Conservation (phyloP, 148 eudicot species). For the Rhododendron henanense region DNA sequence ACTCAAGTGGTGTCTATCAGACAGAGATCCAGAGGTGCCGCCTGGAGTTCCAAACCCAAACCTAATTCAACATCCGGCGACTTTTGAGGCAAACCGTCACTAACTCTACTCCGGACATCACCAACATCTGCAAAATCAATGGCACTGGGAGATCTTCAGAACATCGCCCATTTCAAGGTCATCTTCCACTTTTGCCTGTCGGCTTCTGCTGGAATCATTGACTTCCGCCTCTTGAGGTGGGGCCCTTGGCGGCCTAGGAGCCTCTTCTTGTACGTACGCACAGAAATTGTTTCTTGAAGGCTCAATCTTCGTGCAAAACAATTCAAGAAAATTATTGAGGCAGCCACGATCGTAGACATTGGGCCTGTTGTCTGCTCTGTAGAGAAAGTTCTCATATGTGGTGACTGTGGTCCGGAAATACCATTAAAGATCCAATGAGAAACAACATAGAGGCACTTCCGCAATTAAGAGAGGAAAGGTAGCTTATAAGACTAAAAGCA, state of each 20-base stretch:
- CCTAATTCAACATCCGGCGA: constrained; percentile 25
- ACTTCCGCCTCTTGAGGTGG: constrained; percentile 19
- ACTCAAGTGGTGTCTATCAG: constrained; percentile 7
- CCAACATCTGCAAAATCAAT: constrained; percentile 23
- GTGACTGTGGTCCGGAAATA: constrained; percentile 36
- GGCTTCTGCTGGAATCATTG: constrained; percentile 23
- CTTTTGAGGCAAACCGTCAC: constrained; percentile 29
- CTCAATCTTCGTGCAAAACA: constrained; percentile 46
- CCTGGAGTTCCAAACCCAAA: constrained; percentile 26
- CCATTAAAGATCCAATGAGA: not conserved
- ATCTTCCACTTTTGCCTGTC: constrained; percentile 64
- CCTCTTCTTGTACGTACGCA: constrained; percentile 38
- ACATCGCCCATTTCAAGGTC: constrained; percentile 61
- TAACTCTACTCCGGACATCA: constrained; percentile 25
- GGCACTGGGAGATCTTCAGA: constrained; percentile 63
- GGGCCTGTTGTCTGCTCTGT: constrained; percentile 48
- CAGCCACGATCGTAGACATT: constrained; percentile 58
- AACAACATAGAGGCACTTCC: not conserved
- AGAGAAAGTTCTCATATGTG: constrained; percentile 66
- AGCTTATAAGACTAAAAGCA: not conserved
- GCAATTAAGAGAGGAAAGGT: not conserved
- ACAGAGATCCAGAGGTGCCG: constrained; percentile 8
- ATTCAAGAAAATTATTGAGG: constrained; percentile 44
- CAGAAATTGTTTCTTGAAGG: constrained; percentile 62
- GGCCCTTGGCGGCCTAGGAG: constrained; percentile 30